Evolutionary conservation across 2,329 filamentous ascomycete species (phyloP), one percentile per base, ranked within the genome.

Genomic region (Xylariaceae sp.): DNA sequence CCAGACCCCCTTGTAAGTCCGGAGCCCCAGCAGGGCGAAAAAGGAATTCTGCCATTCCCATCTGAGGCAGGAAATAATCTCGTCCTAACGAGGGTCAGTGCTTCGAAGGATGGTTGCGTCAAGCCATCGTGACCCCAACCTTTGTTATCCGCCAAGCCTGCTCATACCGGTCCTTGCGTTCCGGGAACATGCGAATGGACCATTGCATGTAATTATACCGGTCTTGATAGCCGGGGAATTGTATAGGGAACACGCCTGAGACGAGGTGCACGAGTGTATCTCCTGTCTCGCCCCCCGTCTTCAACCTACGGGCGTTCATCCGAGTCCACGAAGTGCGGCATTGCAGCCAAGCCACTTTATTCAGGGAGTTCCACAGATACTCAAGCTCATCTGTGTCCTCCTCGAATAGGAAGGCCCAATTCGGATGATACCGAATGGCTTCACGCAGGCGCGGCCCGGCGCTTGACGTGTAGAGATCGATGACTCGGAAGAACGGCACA

Each of bases 371-470:
- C 48, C 48, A 51, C 16, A 45, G 40, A 42, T 26, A 42, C 13
- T 42, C 40, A 15, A 46, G 18, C 13, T 22, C 19, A n/a, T 45
- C 19, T 4, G 12, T 29, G 5, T 22, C 29, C 1, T 37, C 40
- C 10, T 36, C 40, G 22, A 56, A 51, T 18, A 56, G 8, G 13
- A n/a, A 15, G 8, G 5, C 34, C 49, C 54, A 53, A 21, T 40
- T 34, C 12, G 46, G 19, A 30, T 39, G 36, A n/a, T 41, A 32
- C 40, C 19, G 40, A 13, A 53, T 49, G 12, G 45, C 41, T 6
- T 44, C 26, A 9, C 41, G 42, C 1, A 56, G 26, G 9, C 48
- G 34, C 8, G 21, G 44, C 12, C 47, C 53, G 26, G 53, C 9
- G 10, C 2, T 5, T 2, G 45, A 30, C 10, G 8, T 18, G 15